phyloP scores from a whole-genome alignment of 257 asterid genomes.

The Solanum pinnatisectum region DNA sequence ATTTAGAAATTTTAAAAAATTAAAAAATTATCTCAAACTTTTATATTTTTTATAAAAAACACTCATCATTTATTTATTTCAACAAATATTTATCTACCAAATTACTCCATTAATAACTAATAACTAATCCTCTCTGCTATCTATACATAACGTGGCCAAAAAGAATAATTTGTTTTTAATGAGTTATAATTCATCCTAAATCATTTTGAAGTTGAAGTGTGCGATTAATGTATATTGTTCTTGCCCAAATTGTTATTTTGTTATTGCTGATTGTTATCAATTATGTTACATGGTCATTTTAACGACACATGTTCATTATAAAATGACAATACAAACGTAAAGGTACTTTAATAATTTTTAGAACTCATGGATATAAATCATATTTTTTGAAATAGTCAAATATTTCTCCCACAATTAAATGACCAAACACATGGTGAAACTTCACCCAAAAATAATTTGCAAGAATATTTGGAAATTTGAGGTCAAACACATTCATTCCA shows the following conservation, averaged over 20 bases:
- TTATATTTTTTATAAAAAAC: no score
- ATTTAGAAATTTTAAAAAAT: no score
- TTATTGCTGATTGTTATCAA: neutral
- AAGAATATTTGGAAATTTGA: neutral
- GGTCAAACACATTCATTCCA: neutral
- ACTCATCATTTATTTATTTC: neutral
- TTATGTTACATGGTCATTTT: neutral
- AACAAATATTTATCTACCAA: neutral
- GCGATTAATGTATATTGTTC: neutral
- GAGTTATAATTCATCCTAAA: neutral
- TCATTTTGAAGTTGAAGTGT: neutral
- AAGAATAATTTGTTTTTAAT: neutral
- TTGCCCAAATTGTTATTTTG: neutral
- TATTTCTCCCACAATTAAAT: neutral
- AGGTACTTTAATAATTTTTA: no score
- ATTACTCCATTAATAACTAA: no score
- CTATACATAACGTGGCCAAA: neutral
- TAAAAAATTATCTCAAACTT: neutral
- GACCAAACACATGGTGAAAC: rapidly evolving
- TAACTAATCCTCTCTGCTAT: neutral
- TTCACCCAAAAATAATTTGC: neutral
- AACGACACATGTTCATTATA: neutral
- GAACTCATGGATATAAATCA: no score
- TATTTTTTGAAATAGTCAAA: no score
- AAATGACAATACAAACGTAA: no score